Base-by-base conservation (phyloP, 148 eudicot genomes). In the Beta vulgaris region DNA sequence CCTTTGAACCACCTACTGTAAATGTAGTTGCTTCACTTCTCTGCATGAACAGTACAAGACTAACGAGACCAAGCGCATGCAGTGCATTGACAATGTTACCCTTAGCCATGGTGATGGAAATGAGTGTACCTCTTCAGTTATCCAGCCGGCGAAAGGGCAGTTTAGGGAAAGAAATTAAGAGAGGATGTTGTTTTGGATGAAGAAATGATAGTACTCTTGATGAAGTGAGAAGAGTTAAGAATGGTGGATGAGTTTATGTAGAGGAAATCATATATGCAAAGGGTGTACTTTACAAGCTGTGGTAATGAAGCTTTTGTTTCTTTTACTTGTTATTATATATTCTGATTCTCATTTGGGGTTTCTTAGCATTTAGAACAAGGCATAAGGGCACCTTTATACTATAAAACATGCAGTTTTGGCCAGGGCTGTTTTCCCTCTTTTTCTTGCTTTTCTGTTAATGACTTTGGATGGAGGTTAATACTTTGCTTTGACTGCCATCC, bases 1-100 rank as follows among this genome's bases (percentile, higher is more conserved):
- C 91, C 26, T 71, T 68, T 0, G 85, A 44, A 23, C 93, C 97
- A 67, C 98, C 98, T n/a, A 91, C 97, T 51, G 78, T 84, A 81
- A 88, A 93, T 49, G 91, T 82, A 23, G 75, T 73, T 12, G 88
- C 92, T 59, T 72, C 76, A 69, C 88, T 80, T 53, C 70, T 85
- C 64, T 86, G 91, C 61, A 84, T 43, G 40, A 88, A 29, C 69
- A 88, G 11, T 25, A 87, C 65, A 48, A 89, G 49, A 37, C 86
- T 71, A 13, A 83, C 49, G 1, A 88, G 16, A 76, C 88, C 91
- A 7, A 88, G 32, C 55, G 69, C 82, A 68, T 40, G 46, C n/a
- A 79, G n/a, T 28, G 70, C 69, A 66, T 29, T 55, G 0, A 55
- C 35, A 46, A 35, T 42, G 8, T 19, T 55, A 65, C 62, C 71